These are phyloP conservation scores for Penicillium salamii DNA, from an alignment of 495 filamentous ascomycete species.

Conservation along the genomic window DNA sequence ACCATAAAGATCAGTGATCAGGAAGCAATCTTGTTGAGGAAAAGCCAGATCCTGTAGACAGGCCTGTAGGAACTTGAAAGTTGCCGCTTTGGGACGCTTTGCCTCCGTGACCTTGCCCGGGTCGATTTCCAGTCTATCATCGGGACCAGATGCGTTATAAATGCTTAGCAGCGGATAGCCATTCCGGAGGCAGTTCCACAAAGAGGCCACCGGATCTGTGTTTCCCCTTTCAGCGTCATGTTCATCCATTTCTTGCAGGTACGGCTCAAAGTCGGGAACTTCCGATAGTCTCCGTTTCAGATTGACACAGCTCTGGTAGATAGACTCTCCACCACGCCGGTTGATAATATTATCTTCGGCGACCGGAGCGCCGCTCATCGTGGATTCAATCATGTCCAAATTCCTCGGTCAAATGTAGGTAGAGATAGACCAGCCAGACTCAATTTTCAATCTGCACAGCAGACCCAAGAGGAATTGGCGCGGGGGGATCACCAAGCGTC, in stretches of 20 bases:
- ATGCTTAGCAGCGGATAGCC: conserved; percentile 84
- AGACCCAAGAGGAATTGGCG: conserved; percentile 23
- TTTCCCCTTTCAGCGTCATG: conserved; percentile 57
- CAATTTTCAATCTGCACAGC: conserved; percentile 41
- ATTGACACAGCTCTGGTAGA: conserved; percentile 91
- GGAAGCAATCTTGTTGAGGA: conserved; percentile 77
- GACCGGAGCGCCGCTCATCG: conserved; percentile 54
- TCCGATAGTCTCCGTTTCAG: conserved; percentile 74
- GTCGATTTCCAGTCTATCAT: conserved; percentile 61
- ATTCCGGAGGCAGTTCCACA: conserved; percentile 84
- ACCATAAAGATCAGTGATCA: conserved; percentile 86
- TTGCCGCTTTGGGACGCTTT: conserved; percentile 67
- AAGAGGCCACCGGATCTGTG: conserved; percentile 80
- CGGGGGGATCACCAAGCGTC: conserved; percentile 28
- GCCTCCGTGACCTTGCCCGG: conserved; percentile 54
- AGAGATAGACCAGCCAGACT: conserved; percentile 32
- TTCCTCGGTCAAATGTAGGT: conserved; percentile 17
- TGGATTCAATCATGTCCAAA: conserved; percentile 36
- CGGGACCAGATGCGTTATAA: conserved; percentile 78
- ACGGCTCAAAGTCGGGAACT: conserved; percentile 77
- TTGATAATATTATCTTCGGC: conserved; percentile 93
- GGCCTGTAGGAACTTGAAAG: conserved; percentile 69
- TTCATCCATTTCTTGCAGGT: conserved; percentile 61
- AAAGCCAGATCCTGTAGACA: conserved; percentile 71
- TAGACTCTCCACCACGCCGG: conserved; percentile 82